A percentile compares a stretch with the other conserved stretches of the same genome.
These are phyloP conservation scores for Entrophospora sp. DNA, from an alignment of 192 early-diverging fungal genomes.

Conservation along the genomic window DNA sequence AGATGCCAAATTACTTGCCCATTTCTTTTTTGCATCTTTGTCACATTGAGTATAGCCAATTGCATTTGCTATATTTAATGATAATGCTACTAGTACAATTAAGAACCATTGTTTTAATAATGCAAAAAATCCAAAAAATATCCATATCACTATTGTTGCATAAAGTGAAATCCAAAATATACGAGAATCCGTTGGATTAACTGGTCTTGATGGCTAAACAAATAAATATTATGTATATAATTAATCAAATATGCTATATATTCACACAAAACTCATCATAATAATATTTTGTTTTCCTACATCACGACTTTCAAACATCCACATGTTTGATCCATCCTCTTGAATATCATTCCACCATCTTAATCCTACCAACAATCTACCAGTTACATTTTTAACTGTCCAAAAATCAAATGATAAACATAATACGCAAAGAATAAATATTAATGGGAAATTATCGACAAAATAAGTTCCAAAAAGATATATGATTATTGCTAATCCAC, in stretches of 20 bases:
- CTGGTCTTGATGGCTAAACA: slow-evolving; percentile 49
- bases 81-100: slow-evolving; percentile 76
- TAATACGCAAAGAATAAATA: slow-evolving; percentile 87
- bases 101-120: slow-evolving; percentile 76
- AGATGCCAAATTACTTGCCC: slow-evolving; percentile 55
- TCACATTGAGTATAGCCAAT: slow-evolving; percentile 94
- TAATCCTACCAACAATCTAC: slow-evolving; percentile 89
- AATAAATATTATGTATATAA: neutral
- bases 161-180: slow-evolving; percentile 94
- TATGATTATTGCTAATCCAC: slow-evolving; percentile 66
- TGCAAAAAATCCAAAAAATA: slow-evolving; percentile 66
- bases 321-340: slow-evolving; percentile 89
- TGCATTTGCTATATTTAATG: slow-evolving; percentile 85
- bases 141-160: slow-evolving; percentile 75
- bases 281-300: slow-evolving; percentile 35
- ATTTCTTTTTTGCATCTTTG: slow-evolving; percentile 76
- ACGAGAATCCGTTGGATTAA: slow-evolving; percentile 79
- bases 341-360: slow-evolving; percentile 99
- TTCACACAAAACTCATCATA: neutral
- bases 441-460: slow-evolving; percentile 75
- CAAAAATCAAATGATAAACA: slow-evolving; percentile 96
- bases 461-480: slow-evolving; percentile 84
- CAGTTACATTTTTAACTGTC: slow-evolving; percentile 98
- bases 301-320: slow-evolving; percentile 95
- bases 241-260: neutral